Base-by-base conservation (phyloP, 2,329 filamentous ascomycete genomes). In the Apiospora arundinis region DNA sequence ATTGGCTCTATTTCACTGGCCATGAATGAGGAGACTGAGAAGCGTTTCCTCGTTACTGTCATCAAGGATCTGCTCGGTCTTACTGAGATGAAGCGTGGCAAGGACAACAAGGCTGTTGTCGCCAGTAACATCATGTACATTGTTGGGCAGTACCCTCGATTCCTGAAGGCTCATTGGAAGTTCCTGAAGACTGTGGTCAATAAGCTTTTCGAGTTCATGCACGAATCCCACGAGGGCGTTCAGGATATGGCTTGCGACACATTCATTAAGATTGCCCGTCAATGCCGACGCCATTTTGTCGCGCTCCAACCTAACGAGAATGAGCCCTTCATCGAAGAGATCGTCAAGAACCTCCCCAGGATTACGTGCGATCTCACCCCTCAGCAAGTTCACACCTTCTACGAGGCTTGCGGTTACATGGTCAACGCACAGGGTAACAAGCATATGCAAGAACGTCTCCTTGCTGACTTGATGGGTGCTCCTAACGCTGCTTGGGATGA, bases 81-180 rank as follows among this genome's bases (percentile, higher is more conserved):
- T 70, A 99, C 96, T 0, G 96, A 99, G 82, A 98, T 98, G 95
- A 99, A 99, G 86, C 93, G 97, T 70, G 96, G 96, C 74, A 99
- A 99, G 80, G 96, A 99, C 85, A 99, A 99, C 89, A 99, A 99
- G 82, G 96, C 96, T 16, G 96, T 99, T 12, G 96, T 99, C 52
- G 96, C 96, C 74, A 97, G 94, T 84, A 99, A 99, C 85, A 99
- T 99, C 79, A 99, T 99, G 96, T 99, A 99, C 82, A 99, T 99
- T 84, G 96, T 99, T 73, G 96, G 96, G 72, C 96, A 99, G 81
- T 99, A 99, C 80, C 96, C 96, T 48, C 93, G 96, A 25, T 99
- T 99, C 85, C 86, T 99, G 78, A 99, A 99, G 86, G 96, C 96
- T 1, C 96, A 99, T 82, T 99, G 96, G 96, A 99, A 99, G 82